phyloP scores from a whole-genome alignment of 768 basidiomycete genomes.

The Leucocoprinus sp. region DNA sequence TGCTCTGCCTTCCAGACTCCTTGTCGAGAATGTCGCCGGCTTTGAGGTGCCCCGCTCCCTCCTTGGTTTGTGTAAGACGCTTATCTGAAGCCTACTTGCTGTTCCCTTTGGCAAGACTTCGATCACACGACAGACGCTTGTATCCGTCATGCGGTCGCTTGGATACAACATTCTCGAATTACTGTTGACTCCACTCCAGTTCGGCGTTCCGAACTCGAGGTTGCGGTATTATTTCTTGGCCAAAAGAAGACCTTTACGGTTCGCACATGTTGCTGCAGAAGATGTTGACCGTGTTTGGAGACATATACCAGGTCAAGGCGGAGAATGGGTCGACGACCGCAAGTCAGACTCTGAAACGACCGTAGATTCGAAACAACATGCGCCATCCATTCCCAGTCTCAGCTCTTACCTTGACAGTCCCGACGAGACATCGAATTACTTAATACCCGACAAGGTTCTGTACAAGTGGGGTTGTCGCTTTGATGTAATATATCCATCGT shows the following conservation, averaged over 20 bases:
- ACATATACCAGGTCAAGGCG: slow-evolving; percentile 40
- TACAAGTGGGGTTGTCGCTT: slow-evolving; percentile 73
- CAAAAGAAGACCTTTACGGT: slow-evolving; percentile 35
- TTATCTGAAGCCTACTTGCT: background rate
- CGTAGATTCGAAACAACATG: slow-evolving; percentile 1
- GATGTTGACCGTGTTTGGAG: slow-evolving; percentile 29
- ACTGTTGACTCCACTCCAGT: slow-evolving; percentile 68
- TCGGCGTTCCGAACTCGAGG: slow-evolving; percentile 76
- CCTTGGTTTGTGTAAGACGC: slow-evolving; percentile 1
- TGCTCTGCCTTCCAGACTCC: slow-evolving; percentile 47
- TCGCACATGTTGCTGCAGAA: slow-evolving; percentile 19
- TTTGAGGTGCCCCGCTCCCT: slow-evolving; percentile 50
- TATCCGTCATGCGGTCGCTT: slow-evolving; percentile 41
- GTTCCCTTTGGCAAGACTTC: slow-evolving; percentile 42
- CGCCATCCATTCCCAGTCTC: slow-evolving; percentile 18
- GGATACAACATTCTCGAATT: slow-evolving; percentile 56
- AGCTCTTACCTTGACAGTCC: slow-evolving; percentile 34
- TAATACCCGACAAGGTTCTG: slow-evolving; percentile 55
- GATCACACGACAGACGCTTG: slow-evolving; percentile 47
- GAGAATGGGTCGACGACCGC: slow-evolving; percentile 29
- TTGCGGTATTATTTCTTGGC: slow-evolving; percentile 76
- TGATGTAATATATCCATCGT: slow-evolving; percentile 65
- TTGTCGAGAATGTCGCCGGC: slow-evolving; percentile 78
- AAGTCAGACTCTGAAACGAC: slow-evolving; percentile 13
- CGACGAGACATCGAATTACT: slow-evolving; percentile 19